Base-by-base conservation (phyloP, 192 early-diverging fungal genomes). In the Lunasporangiospora selenospora region DNA sequence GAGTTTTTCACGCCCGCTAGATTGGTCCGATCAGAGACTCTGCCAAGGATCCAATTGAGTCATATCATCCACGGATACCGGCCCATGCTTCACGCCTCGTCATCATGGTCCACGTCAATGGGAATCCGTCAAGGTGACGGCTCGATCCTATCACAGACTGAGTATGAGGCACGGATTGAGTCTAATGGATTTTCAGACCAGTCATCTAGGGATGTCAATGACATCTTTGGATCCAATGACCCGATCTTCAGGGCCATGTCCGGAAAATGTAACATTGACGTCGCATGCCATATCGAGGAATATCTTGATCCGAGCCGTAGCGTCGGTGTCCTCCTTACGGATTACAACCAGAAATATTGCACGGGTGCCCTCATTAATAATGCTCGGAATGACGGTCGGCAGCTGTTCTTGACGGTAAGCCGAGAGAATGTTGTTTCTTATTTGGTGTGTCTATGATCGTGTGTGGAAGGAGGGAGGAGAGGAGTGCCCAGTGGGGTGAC, bases 321-420 rank as follows among this genome's bases (percentile, higher is more conserved):
- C 23, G 80, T 81, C 5, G 80, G 70, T 11, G 76, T 78, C 4
- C 61, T 81, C 18, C 30, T 81, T 10, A 75, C 80, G 2, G 66
- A 81, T 23, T 64, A 76, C 30, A 81, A 81, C 27, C 80, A 81
- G 42, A 78, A 78, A 39, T 81, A 81, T 29, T 81, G 80, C 47
- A 59, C 80, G 9, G 80, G 76, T 27, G 76, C 77, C 4, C 36
- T 81, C 43, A 33, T 81, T 21, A 81, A 81, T 50, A 81, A 81
- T 62, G 65, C 38, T 0, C 59, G 64, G 3, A 56, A 78, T 16
- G 67, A 81, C 52, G 80, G 80, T 18, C 67, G 62, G n/a, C 80
- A 81, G 36, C 57, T 75, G 12, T 76, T 81, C 43, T 51, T 81
- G 47, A 81, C 80, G 0, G 80, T 81, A 77, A 32, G 75, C 42